These are phyloP conservation scores for Apiotrichum mycotoxinovorans DNA, from an alignment of 1,284 basidiomycete genomes.

Conservation along the genomic window DNA sequence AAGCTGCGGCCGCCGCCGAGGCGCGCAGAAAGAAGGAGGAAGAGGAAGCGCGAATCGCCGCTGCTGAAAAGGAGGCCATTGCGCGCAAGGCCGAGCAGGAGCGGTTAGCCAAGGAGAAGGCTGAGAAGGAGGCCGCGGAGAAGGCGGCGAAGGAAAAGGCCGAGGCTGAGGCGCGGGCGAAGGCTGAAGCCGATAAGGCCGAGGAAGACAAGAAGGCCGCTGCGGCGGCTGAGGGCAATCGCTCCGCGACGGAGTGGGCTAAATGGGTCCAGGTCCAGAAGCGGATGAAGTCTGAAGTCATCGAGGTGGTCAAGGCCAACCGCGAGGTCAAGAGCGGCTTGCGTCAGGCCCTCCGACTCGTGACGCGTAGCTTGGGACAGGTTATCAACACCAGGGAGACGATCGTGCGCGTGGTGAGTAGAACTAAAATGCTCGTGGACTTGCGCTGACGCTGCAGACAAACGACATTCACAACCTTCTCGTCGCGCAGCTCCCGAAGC, in stretches of 20 bases:
- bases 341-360: slow-evolving; percentile 66
- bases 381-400: slow-evolving; percentile 71
- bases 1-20: slow-evolving; percentile 9
- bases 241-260: slow-evolving; percentile 64
- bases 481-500: slow-evolving; percentile 43
- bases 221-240: slow-evolving; percentile 5
- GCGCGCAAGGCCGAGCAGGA: slow-evolving; percentile 29
- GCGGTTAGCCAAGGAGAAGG: slow-evolving; percentile 21
- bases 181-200: slow-evolving; percentile 11
- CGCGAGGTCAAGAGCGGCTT: slow-evolving; percentile 53
- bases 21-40: slow-evolving; percentile 23
- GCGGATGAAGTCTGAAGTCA: slow-evolving; percentile 69
- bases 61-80: slow-evolving; percentile 26
- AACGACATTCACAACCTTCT: slow-evolving; percentile 61
- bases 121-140: slow-evolving; percentile 18
- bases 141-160: slow-evolving; percentile 16
- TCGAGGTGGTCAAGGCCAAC: slow-evolving; percentile 68
- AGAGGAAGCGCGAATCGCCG: slow-evolving; percentile 24
- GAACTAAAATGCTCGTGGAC: neutral
- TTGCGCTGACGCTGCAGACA: slow-evolving; percentile 53
- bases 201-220: slow-evolving; percentile 18
- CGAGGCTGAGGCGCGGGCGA: slow-evolving; percentile 11
- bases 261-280: slow-evolving; percentile 61
- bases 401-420: slow-evolving; percentile 61
- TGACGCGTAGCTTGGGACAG: slow-evolving; percentile 88